phyloP scores from a whole-genome alignment of 2,329 filamentous ascomycete genomes.

The Talaromyces atroroseus region DNA sequence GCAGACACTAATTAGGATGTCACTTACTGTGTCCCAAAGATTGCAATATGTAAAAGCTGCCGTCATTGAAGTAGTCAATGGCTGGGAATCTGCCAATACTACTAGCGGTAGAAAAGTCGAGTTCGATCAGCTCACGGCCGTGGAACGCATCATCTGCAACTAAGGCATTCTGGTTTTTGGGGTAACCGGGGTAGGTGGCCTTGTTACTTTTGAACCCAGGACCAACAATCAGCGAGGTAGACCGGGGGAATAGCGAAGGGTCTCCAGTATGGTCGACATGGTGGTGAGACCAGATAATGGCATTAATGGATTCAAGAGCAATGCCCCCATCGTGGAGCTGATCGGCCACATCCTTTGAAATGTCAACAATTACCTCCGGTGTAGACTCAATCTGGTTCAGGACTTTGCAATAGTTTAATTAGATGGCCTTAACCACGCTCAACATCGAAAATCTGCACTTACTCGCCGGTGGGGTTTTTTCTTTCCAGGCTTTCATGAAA shows the following conservation, averaged over 20 bases:
- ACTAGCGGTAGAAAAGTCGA: constrained; percentile 14
- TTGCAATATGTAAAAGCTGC: constrained; percentile 49
- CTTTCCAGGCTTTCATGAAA: constrained; percentile 24
- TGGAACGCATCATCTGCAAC: constrained; percentile 17
- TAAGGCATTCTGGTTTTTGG: constrained; percentile 18
- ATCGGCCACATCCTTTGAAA: constrained; percentile 20
- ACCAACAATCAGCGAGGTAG: constrained; percentile 21
- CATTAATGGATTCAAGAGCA: constrained; percentile 19
- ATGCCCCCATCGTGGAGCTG: constrained; percentile 23
- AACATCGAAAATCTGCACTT: constrained; percentile 9
- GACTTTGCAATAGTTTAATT: no score
- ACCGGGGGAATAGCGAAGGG: constrained; percentile 20
- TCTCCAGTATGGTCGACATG: constrained; percentile 28
- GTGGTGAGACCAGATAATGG: constrained; percentile 26
- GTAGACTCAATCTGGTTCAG: neutral
- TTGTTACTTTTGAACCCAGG: constrained; percentile 18
- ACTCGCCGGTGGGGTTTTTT: constrained; percentile 22
- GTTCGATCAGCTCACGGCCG: constrained; percentile 17
- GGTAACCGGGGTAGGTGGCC: constrained; percentile 17
- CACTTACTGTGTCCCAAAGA: constrained; percentile 6
- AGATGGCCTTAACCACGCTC: no score
- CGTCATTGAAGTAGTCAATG: constrained; percentile 52
- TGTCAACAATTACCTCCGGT: neutral
- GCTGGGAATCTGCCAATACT: constrained; percentile 31
- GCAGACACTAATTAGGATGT: no score